These are phyloP conservation scores for Cordia subcordata DNA, from an alignment of 257 asterid genomes.

Conservation along the genomic window DNA sequence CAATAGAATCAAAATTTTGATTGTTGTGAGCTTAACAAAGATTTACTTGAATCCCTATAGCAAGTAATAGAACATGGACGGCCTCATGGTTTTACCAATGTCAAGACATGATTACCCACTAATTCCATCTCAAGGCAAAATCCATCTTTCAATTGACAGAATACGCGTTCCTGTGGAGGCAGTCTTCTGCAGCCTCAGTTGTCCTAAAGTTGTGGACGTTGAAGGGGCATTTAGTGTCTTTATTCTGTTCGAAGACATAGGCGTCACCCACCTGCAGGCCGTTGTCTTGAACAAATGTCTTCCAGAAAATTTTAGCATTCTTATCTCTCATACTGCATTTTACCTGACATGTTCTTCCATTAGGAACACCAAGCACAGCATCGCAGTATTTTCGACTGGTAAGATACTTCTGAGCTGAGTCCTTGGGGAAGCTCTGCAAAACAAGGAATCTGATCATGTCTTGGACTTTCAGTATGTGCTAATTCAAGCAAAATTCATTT, in stretches of 20 bases:
- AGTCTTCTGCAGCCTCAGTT: neutral
- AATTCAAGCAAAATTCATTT: too few species aligned
- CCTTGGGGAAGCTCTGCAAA: conserved; percentile 3
- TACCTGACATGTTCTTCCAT: conserved; percentile 6
- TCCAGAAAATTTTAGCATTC: conserved; percentile 12
- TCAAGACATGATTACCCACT: too few species aligned
- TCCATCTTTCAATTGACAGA: too few species aligned
- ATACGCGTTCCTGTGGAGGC: neutral
- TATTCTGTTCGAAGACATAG: conserved; percentile 17
- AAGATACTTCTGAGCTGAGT: neutral
- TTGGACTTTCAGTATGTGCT: too few species aligned
- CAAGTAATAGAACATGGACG: too few species aligned
- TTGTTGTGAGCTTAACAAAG: too few species aligned
- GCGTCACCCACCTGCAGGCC: conserved; percentile 10
- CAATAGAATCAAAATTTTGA: too few species aligned
- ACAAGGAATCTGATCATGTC: neutral
- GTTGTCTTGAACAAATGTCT: conserved; percentile 18
- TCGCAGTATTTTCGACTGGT: neutral
- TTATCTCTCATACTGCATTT: neutral
- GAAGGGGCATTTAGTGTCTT: neutral
- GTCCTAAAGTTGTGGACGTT: neutral
- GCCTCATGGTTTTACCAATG: too few species aligned
- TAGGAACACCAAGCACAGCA: neutral
- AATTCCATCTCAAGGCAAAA: too few species aligned
- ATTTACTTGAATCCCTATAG: too few species aligned